Evolutionary conservation across 2,329 filamentous ascomycete genomes (phyloP).

Genomic region (Pyrenochaeta sp.): DNA sequence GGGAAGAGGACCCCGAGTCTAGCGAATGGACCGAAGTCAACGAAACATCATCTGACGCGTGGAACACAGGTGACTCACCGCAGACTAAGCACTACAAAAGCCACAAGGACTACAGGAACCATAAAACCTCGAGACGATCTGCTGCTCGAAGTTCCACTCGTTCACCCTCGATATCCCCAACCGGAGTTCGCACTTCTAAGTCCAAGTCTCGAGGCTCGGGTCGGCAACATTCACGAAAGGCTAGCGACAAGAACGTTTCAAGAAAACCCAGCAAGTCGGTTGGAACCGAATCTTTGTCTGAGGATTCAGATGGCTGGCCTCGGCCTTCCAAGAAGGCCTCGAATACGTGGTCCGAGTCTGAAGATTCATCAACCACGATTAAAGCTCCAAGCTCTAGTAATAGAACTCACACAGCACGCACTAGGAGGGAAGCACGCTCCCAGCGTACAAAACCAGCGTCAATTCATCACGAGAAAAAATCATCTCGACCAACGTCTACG

Average conservation of each 20-base stretch:
- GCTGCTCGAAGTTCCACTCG: constrained; percentile 1
- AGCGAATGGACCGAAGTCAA: constrained; percentile 19
- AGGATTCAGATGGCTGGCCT: constrained; percentile 14
- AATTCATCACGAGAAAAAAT: constrained; percentile 2
- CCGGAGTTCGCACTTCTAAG: not conserved
- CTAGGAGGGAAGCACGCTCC: constrained; percentile 2
- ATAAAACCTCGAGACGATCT: not conserved
- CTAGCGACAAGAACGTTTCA: constrained; percentile 8
- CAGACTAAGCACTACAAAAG: constrained; percentile 3
- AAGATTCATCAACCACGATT: constrained; percentile 8
- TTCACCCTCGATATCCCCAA: not conserved
- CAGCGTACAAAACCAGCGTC: constrained; percentile 5
- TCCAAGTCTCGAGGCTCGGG: constrained; percentile 1
- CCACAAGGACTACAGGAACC: constrained; percentile 4
- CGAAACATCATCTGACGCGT: constrained; percentile 20
- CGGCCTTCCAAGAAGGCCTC: too few species aligned
- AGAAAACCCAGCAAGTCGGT: not conserved
- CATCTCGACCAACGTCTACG: not conserved
- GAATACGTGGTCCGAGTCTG: too few species aligned
- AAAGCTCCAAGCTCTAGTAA: constrained; percentile 16
- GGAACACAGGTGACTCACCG: constrained; percentile 29
- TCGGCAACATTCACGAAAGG: not conserved
- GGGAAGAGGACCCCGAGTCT: constrained; percentile 12
- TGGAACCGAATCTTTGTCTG: constrained; percentile 6
- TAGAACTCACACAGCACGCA: not conserved